Evolutionary conservation across 495 filamentous ascomycete species (phyloP), one percentile per base, ranked within the genome.

Genomic region (Penicillium robsamsonii): DNA sequence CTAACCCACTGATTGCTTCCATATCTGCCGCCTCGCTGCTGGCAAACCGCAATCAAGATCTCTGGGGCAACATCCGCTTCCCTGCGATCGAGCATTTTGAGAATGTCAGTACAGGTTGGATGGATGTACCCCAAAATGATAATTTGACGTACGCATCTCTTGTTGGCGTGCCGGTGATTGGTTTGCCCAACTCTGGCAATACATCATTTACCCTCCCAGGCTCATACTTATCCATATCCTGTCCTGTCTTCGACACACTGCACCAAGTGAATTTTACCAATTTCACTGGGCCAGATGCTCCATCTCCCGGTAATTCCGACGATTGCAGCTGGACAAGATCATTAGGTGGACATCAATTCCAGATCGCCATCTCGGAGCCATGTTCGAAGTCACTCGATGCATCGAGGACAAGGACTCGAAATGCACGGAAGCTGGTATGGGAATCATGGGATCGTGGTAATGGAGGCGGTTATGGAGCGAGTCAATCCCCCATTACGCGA

Each of bases 171-270:
- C 46, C 46, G 18, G 46, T 48, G n/a, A 35, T 18, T 15, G 30
- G 9, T 4, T 20, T 48, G 11, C 46, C 46, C 10, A 22, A n/a
- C 29, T 33, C 46, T 4, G 46, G 46, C 10, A 48, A 33, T 17
- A 48, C 30, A 48, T 48, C 46, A 11, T 48, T 48, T 20, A 48
- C 46, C 29, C 46, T 48, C 17, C 30, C 46, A 3, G 46, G 46
- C 12, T 25, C 46, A 5, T 48, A 48, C 15, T 6, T 48, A 13
- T 48, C 46, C 7, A 11, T 48, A 3, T 35, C 46, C 17, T 48
- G 46, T 33, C 46, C 46, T 3, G 13, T 31, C 29, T 22, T 33
- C 5, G 46, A 35, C 15, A 48, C 46, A 11, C 12, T 22, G 5
- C 29, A 20, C 10, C 17, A 11, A 20, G 1, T 35, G 17, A 48